These are phyloP conservation scores for Crithidia brevicula DNA, from an alignment of 208 protist genomes.

Conservation along the genomic window DNA sequence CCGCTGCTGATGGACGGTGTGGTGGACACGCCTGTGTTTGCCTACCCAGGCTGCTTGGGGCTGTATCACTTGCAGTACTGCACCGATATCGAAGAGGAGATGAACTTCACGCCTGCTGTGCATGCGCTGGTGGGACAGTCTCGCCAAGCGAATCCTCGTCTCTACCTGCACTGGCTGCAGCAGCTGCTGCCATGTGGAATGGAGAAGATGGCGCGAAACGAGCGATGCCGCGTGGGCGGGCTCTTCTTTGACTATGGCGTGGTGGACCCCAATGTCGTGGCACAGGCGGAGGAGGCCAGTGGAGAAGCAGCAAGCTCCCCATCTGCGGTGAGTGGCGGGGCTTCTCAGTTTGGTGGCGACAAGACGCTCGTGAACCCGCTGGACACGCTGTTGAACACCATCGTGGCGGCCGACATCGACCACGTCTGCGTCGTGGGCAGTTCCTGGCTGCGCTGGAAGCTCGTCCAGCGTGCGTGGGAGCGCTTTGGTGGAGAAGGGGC, in stretches of 20 bases:
- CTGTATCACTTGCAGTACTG: constrained; percentile 63
- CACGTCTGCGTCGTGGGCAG: constrained; percentile 72
- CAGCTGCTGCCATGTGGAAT: constrained; percentile 36
- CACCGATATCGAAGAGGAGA: constrained; percentile 67
- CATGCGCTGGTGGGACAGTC: constrained; percentile 40
- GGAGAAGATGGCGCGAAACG: constrained; percentile 58
- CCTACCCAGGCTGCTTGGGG: constrained; percentile 41
- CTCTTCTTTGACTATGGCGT: constrained; percentile 78
- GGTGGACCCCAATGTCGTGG: constrained; percentile 37
- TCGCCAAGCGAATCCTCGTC: constrained; percentile 32
- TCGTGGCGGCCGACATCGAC: constrained; percentile 59
- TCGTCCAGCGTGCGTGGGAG: constrained; percentile 56
- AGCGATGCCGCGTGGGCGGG: constrained; percentile 68
- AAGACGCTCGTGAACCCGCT: constrained; percentile 42
- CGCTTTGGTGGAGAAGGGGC: constrained; percentile 22
- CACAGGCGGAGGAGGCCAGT: constrained; percentile 31
- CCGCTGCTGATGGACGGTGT: constrained; percentile 62
- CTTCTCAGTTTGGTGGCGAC: neutral
- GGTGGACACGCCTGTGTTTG: constrained; percentile 43
- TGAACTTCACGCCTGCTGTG: constrained; percentile 51
- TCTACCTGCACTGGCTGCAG: constrained; percentile 49
- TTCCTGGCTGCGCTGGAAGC: constrained; percentile 69
- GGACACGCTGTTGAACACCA: constrained; percentile 58
- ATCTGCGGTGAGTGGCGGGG: neutral
- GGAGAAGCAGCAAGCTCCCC: constrained; percentile 1